Conservation (phyloP, 345 rosid genomes). For the Gossypioides kirkii region DNA sequence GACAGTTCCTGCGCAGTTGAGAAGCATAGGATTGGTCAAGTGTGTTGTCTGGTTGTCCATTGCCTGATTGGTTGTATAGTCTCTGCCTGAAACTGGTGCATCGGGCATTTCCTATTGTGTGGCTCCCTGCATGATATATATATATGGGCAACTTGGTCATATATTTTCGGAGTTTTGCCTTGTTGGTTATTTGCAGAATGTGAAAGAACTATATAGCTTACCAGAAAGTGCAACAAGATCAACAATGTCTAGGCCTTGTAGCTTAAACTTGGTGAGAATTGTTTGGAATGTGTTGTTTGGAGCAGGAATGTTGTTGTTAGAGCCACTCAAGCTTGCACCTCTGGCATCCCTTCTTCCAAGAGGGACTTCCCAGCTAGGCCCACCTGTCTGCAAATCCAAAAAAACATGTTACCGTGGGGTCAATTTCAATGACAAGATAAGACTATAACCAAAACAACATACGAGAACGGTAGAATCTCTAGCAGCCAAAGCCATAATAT, state of each 20-base stretch:
- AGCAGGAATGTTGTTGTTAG: conserved; percentile 75
- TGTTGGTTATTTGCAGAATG: neutral
- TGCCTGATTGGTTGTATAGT: conserved; percentile 75
- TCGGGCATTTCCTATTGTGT: conserved; percentile 80
- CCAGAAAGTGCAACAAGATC: conserved; percentile 91
- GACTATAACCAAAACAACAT: conserved; percentile 1
- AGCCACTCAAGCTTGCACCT: conserved; percentile 69
- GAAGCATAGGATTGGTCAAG: conserved; percentile 57
- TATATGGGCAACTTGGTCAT: neutral
- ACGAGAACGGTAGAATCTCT: conserved; percentile 91
- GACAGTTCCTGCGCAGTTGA: conserved; percentile 42
- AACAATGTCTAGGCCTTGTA: conserved; percentile 58
- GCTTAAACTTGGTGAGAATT: conserved; percentile 61
- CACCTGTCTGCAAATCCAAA: conserved; percentile 51
- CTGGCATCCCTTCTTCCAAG: conserved; percentile 77
- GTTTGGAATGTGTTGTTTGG: conserved; percentile 63
- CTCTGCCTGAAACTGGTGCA: conserved; percentile 96
- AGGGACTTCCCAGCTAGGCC: conserved; percentile 85
- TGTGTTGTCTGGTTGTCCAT: conserved; percentile 67
- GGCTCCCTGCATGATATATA: conserved; percentile 54
- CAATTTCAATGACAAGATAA: neutral
- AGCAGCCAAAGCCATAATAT: conserved; percentile 69
- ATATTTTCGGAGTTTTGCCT: neutral
- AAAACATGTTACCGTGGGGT: neutral
- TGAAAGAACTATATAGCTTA: conserved; percentile 15